Conservation (phyloP, 2,329 filamentous ascomycete species). For the Fusarium decemcellulare region DNA sequence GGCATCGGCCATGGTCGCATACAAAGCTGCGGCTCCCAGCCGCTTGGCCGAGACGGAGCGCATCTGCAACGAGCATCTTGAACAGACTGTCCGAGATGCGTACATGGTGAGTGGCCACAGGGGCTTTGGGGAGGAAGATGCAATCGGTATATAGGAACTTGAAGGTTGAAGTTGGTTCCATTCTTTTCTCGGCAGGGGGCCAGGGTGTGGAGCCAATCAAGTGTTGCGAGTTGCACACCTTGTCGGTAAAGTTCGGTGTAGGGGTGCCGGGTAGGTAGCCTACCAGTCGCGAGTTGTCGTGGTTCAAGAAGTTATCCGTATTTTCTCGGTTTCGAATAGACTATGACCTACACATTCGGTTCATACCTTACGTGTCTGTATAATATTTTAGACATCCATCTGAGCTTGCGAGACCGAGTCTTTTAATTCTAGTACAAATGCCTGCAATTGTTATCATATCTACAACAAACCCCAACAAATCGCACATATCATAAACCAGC, state of each 20-base stretch:
- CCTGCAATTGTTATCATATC: too few relatives aligned
- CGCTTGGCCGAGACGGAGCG: slow-evolving; percentile 36
- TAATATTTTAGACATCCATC: too few relatives aligned
- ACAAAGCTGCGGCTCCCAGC: slow-evolving; percentile 40
- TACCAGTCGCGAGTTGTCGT: too few relatives aligned
- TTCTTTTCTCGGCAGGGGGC: slow-evolving; percentile 42
- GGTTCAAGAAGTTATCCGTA: too few relatives aligned
- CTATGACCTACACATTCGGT: too few relatives aligned
- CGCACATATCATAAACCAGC: not conserved
- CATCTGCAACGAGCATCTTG: slow-evolving; percentile 51
- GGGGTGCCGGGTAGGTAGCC: slow-evolving; percentile 4
- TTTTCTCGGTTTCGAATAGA: too few relatives aligned
- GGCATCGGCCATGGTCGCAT: slow-evolving; percentile 42
- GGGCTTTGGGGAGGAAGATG: slow-evolving; percentile 10
- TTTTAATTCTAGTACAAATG: too few relatives aligned
- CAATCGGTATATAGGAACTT: slow-evolving; percentile 18
- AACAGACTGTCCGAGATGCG: slow-evolving; percentile 53
- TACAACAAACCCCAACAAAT: not conserved
- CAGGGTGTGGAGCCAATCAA: slow-evolving; percentile 42
- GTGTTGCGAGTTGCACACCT: not conserved
- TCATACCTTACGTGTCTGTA: too few relatives aligned
- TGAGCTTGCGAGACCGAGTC: too few relatives aligned
- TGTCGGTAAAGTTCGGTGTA: slow-evolving; percentile 39
- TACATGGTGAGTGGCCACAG: slow-evolving; percentile 48
- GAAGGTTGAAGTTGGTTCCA: slow-evolving; percentile 19